Conservation (phyloP, 1,139 yeast species). For the Debaryomycetaceae sp. region DNA sequence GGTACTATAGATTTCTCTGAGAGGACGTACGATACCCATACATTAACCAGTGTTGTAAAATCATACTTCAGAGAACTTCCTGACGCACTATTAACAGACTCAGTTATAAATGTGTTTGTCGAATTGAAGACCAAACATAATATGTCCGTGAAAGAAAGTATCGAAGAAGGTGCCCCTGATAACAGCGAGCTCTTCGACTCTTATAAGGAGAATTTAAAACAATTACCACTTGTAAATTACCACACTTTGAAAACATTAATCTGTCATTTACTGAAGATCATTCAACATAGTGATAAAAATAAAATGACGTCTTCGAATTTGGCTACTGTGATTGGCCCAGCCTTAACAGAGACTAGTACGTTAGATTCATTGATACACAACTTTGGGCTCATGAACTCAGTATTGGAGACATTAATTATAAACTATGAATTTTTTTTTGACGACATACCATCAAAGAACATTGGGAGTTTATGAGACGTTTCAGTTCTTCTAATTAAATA, state of each 20-base stretch:
- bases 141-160: constrained; percentile 3
- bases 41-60: constrained; percentile 87
- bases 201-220: constrained; percentile 43
- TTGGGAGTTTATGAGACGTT: background rate
- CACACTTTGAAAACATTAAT: constrained; percentile 64
- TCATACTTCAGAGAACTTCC: constrained; percentile 84
- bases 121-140: constrained; percentile 26
- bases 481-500: background rate
- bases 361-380: constrained; percentile 47
- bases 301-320: constrained; percentile 78
- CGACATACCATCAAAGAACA: constrained; percentile 2
- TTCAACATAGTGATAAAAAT: constrained; percentile 57
- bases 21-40: constrained; percentile 78
- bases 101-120: constrained; percentile 49
- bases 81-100: constrained; percentile 71
- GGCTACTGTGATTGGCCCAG: constrained; percentile 73
- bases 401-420: constrained; percentile 48
- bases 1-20: constrained; percentile 58
- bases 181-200: constrained; percentile 24
- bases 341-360: constrained; percentile 55
- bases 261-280: constrained; percentile 64
- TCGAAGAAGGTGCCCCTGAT: constrained; percentile 7
- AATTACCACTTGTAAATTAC: constrained; percentile 64
- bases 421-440: constrained; percentile 42
- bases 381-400: constrained; percentile 55